These are phyloP conservation scores for Erythrophleum ivorense DNA, from an alignment of 331 rosid genomes.

Conservation along the genomic window DNA sequence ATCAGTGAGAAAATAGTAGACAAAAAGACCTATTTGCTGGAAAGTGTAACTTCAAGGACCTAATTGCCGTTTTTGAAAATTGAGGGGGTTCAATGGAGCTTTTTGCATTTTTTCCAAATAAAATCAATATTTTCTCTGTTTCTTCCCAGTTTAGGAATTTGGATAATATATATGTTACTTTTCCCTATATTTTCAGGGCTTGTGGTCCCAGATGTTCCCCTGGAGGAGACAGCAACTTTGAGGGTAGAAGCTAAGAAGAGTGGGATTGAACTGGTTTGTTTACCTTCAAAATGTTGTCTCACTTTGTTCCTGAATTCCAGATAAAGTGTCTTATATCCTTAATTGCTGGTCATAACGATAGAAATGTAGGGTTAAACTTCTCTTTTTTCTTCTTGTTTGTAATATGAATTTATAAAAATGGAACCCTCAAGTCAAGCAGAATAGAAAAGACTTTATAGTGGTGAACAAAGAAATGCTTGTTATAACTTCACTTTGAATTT, in stretches of 20 bases:
- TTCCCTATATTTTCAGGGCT: conserved; percentile 60
- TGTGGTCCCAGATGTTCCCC: conserved; percentile 95
- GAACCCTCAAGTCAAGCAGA: conserved; percentile 24
- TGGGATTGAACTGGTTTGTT: conserved; percentile 81
- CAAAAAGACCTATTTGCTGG: background rate
- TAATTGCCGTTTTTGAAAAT: background rate
- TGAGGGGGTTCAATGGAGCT: background rate
- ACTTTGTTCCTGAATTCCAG: conserved; percentile 26
- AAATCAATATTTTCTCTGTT: background rate
- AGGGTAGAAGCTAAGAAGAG: conserved; percentile 78
- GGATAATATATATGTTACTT: conserved; percentile 13
- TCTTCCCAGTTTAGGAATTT: conserved; percentile 11
- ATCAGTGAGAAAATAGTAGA: background rate
- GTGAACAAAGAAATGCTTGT: conserved; percentile 26
- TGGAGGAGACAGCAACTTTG: conserved; percentile 74
- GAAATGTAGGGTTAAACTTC: conserved; percentile 4
- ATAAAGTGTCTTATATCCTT: conserved; percentile 18
- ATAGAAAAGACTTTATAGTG: conserved; percentile 20
- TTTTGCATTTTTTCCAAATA: background rate
- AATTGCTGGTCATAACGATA: conserved; percentile 10
- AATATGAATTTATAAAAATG: conserved; percentile 21
- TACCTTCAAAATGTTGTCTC: conserved; percentile 29
- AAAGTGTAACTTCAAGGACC: background rate
- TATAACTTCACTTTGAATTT: conserved; percentile 1
- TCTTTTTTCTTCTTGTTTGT: background rate